Evolutionary conservation across 1,284 basidiomycete genomes (phyloP).

Genomic region (Ustilago cynodontis): DNA sequence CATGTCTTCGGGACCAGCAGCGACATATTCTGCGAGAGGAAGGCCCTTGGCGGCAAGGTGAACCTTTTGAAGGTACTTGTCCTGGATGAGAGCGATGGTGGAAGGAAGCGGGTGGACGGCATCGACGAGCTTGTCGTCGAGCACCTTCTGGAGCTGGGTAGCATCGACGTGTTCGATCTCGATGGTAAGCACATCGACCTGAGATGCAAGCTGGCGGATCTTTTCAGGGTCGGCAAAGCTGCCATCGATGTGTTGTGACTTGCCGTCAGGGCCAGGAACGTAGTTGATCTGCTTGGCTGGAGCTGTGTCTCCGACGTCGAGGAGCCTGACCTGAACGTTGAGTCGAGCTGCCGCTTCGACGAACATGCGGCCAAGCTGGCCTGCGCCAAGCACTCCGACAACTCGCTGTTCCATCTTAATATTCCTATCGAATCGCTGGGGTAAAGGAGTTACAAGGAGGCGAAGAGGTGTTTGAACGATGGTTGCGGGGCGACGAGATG

Average conservation of each 20-base stretch:
- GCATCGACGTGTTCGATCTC: slow-evolving; percentile 98
- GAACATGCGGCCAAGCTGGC: slow-evolving; percentile 98
- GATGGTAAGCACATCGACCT: slow-evolving; percentile 90
- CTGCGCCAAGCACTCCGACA: slow-evolving; percentile 77
- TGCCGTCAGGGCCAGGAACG: slow-evolving; percentile 45
- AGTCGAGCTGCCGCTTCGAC: slow-evolving; percentile 89
- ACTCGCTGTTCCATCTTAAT: slow-evolving; percentile 52
- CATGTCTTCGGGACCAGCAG: slow-evolving; percentile 72
- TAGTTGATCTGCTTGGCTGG: slow-evolving; percentile 89
- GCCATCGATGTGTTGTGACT: slow-evolving; percentile 82
- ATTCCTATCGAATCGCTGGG: neutral
- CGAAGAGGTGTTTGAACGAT: neutral
- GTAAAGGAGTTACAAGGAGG: neutral
- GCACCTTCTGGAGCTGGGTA: slow-evolving; percentile 75
- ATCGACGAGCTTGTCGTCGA: slow-evolving; percentile 64
- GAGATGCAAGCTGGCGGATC: slow-evolving; percentile 82
- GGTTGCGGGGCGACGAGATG: neutral
- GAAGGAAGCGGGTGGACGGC: slow-evolving; percentile 85
- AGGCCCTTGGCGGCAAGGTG: slow-evolving; percentile 73
- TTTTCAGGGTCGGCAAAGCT: slow-evolving; percentile 85
- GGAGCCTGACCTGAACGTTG: slow-evolving; percentile 86
- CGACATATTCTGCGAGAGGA: slow-evolving; percentile 80
- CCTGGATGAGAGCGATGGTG: slow-evolving; percentile 91
- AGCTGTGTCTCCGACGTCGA: slow-evolving; percentile 82
- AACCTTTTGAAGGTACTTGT: slow-evolving; percentile 91